Evolutionary conservation across 805 yeast species (phyloP).

Genomic region (Metahyphopichia silvanorum): DNA sequence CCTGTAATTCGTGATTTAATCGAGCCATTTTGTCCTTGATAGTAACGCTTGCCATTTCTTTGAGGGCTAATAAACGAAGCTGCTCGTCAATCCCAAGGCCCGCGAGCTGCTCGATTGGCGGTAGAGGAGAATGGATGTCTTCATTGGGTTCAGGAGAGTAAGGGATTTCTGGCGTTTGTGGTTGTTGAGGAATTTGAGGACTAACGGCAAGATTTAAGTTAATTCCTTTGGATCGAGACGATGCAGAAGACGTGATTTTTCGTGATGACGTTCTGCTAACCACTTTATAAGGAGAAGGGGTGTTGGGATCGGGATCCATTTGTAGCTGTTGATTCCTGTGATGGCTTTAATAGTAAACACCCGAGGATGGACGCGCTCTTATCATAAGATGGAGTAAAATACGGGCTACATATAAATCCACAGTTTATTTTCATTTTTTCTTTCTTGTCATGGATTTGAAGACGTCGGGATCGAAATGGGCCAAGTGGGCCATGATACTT

Average conservation of each 20-base stretch:
- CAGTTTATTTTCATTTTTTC: too few relatives aligned
- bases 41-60: conserved; percentile 67
- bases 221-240: conserved; percentile 27
- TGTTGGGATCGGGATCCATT: too few relatives aligned
- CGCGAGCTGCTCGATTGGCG: conserved; percentile 25
- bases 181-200: conserved; percentile 12
- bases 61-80: conserved; percentile 58
- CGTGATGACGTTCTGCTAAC: conserved; percentile 7
- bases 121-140: conserved; percentile 28
- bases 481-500: conserved; percentile 25
- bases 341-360: too few relatives aligned
- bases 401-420: too few relatives aligned
- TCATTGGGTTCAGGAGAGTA: conserved; percentile 5
- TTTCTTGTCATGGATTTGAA: conserved; percentile 3
- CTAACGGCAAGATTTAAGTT: conserved; percentile 30
- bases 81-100: conserved; percentile 48
- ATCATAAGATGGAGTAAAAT: too few relatives aligned
- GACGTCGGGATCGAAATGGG: conserved; percentile 19
- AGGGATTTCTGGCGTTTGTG: conserved; percentile 3
- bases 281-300: conserved; percentile 1
- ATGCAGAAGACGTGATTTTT: conserved; percentile 6
- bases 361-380: too few relatives aligned
- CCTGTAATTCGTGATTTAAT: conserved; percentile 35
- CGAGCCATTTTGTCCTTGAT: conserved; percentile 53
- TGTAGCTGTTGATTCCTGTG: too few relatives aligned